Evolutionary conservation across 495 filamentous ascomycete species (phyloP), one percentile per base, ranked within the genome.

Genomic region (Mytilinidion resinicola): DNA sequence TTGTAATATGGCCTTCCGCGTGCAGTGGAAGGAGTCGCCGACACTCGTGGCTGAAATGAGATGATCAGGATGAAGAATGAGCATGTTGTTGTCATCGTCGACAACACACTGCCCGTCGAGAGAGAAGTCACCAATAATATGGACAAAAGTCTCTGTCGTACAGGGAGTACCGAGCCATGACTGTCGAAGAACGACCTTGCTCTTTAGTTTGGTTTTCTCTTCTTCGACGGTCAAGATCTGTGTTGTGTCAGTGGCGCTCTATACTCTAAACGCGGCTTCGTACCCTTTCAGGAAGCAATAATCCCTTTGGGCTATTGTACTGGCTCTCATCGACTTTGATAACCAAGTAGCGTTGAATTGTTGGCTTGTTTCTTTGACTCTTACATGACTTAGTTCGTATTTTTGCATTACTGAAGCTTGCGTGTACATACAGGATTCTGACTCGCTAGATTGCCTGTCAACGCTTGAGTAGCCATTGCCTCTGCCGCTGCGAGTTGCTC

Each of bases 41-140:
- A 98, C 86, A 9, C 92, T 87, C 8, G 91, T 96, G 1, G 92
- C 86, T 10, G 93, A 96, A 51, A 98, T 85, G 20, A 98, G 81
- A 73, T 96, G 91, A 71, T 98, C 93, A 2, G 93, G 93, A 69
- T 98, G 90, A 11, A 98, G 77, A 62, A 98, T 92, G 38, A 98
- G 73, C 75, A 96, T 87, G 64, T 95, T 88, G 53, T 85, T 76
- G 21, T 76, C 71, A 68, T 96, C 89, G 69, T 91, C 85, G 51
- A 96, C 77, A 59, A 89, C 80, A 69, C 83, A 85, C 59, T 82
- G 76, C 6, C 87, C 86, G 10, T 72, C 74, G 4, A 74, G 60
- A 53, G 85, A 75, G 64, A 96, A 95, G 17, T 81, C 74, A n/a
- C 91, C 90, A 55, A 96, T 86, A 53, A 96, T 72, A 72, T 96